These are phyloP conservation scores for Tylopilus vinaceipallidus DNA, from an alignment of 768 basidiomycete species.

Conservation along the genomic window DNA sequence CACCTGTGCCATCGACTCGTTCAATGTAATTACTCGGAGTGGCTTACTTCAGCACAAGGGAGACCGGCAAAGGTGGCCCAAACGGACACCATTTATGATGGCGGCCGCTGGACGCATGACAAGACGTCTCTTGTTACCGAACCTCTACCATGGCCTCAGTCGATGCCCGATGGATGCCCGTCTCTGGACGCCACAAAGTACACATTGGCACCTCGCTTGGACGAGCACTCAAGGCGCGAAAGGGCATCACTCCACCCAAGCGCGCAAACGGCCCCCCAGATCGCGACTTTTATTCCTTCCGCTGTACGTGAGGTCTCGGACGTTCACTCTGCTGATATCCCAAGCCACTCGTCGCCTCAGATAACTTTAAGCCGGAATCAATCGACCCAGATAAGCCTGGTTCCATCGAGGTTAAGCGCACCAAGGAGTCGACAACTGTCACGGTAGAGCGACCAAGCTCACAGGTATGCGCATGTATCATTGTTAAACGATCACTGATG, in stretches of 20 bases:
- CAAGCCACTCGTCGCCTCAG: slow-evolving; percentile 36
- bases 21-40: background rate
- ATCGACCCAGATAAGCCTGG: slow-evolving; percentile 67
- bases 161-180: slow-evolving; percentile 53
- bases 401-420: slow-evolving; percentile 57
- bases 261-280: slow-evolving; percentile 47
- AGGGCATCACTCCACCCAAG: slow-evolving; percentile 45
- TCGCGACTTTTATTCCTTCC: slow-evolving; percentile 73
- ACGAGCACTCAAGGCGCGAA: slow-evolving; percentile 68
- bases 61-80: slow-evolving; percentile 4
- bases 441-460: slow-evolving; percentile 63
- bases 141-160: slow-evolving; percentile 44
- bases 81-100: slow-evolving; percentile 17
- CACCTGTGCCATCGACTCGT: slow-evolving; percentile 4
- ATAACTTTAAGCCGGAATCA: slow-evolving; percentile 74
- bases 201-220: slow-evolving; percentile 59
- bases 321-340: background rate
- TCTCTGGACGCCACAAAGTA: slow-evolving; percentile 57
- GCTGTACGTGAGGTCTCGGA: slow-evolving; percentile 50
- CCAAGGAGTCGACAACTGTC: slow-evolving; percentile 50
- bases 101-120: slow-evolving; percentile 3
- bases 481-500: background rate
- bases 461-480: slow-evolving; percentile 42
- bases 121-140: slow-evolving; percentile 21
- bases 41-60: slow-evolving; percentile 30